Evolutionary conservation across 805 yeast species (phyloP).

Genomic region (Spathaspora passalidarum): DNA sequence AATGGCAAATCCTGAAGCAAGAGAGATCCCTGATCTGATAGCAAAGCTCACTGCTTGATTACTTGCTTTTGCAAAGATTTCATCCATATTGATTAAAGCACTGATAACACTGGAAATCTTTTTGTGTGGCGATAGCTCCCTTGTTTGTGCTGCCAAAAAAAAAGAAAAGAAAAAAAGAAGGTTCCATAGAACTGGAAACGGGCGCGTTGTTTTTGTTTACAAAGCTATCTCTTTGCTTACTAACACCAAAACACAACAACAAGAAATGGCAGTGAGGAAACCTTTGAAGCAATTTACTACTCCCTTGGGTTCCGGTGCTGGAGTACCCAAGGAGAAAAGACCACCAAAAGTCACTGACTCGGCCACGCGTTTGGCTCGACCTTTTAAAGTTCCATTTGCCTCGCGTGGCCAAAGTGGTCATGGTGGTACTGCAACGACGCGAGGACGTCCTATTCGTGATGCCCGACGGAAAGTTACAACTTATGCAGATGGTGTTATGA

Average conservation of each 20-base stretch:
- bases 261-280: slow-evolving; percentile 22
- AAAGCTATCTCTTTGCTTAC: not conserved
- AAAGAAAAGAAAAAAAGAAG: not conserved
- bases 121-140: no score
- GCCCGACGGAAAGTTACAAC: slow-evolving; percentile 29
- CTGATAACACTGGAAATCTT: no score
- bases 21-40: slow-evolving; percentile 67
- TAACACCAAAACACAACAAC: not conserved
- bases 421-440: slow-evolving; percentile 9
- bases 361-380: slow-evolving; percentile 51
- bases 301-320: slow-evolving; percentile 67
- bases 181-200: no score
- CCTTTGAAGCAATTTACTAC: slow-evolving; percentile 40
- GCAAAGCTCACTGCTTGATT: slow-evolving; percentile 80
- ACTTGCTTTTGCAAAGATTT: slow-evolving; percentile 54
- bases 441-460: slow-evolving; percentile 19
- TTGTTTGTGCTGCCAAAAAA: no score
- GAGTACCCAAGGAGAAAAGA: slow-evolving; percentile 53
- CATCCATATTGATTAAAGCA: slow-evolving; percentile 41
- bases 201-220: not conserved
- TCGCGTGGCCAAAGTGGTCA: slow-evolving; percentile 11
- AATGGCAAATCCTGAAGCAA: slow-evolving; percentile 73
- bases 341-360: slow-evolving; percentile 56
- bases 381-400: slow-evolving; percentile 65
- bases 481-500: slow-evolving; percentile 26